Conservation (phyloP, 169 alveolate genomes). For the Plasmodium vivax region DNA sequence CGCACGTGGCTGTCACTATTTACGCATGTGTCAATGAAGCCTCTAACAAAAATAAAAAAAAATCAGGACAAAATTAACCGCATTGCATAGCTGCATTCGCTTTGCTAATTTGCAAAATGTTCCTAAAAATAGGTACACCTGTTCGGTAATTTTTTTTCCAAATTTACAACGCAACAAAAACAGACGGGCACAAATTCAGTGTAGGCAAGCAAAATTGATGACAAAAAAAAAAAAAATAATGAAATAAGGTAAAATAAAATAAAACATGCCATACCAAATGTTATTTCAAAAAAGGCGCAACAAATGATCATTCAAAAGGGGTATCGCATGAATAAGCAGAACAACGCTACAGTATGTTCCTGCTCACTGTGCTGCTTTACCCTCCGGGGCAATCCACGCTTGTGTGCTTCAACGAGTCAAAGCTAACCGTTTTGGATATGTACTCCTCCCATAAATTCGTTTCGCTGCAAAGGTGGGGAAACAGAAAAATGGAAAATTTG, state of each 20-base stretch:
- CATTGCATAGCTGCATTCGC: not conserved
- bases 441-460: constrained; percentile 70
- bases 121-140: not conserved
- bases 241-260: too few species aligned
- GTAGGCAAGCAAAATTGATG: not conserved
- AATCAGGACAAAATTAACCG: not conserved
- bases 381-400: constrained; percentile 60
- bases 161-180: not conserved
- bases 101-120: not conserved
- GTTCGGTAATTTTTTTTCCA: not conserved
- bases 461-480: constrained; percentile 26
- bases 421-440: constrained; percentile 12
- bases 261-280: not conserved
- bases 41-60: not conserved
- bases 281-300: not conserved
- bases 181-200: not conserved
- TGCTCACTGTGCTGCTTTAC: not conserved
- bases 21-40: not conserved
- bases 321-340: not conserved
- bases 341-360: not conserved
- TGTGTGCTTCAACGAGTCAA: constrained; percentile 38
- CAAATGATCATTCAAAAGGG: too few species aligned
- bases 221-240: not conserved
- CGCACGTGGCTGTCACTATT: not conserved
- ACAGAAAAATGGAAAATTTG: not conserved